A percentile compares a stretch with the other conserved stretches of the same genome.
phyloP scores from a whole-genome alignment of 192 early-diverging fungal genomes.

The Dissophora globulifera region DNA sequence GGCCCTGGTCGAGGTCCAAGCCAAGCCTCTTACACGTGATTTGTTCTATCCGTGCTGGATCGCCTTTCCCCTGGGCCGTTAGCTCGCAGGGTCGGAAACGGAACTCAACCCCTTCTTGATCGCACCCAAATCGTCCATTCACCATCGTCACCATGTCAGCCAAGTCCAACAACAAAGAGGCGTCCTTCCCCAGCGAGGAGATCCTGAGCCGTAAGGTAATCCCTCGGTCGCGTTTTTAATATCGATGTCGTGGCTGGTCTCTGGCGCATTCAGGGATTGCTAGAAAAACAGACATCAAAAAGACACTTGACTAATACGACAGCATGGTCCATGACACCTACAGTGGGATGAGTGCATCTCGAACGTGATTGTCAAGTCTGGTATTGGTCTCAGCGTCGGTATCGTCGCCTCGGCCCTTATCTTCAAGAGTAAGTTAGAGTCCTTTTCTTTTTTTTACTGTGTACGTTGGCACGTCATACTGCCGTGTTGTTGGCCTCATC shows the following conservation, averaged over 20 bases:
- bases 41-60: too few relatives aligned
- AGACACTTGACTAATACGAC: too few relatives aligned
- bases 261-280: too few relatives aligned
- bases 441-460: too few relatives aligned
- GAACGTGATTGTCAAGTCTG: slow-evolving; percentile 84
- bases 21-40: too few relatives aligned
- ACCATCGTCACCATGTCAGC: background rate
- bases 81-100: too few relatives aligned
- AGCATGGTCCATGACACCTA: background rate
- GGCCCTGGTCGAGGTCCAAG: too few relatives aligned
- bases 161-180: slow-evolving; percentile 25
- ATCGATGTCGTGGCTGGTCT: too few relatives aligned
- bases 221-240: too few relatives aligned
- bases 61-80: too few relatives aligned
- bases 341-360: slow-evolving; percentile 90
- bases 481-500: background rate
- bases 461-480: too few relatives aligned
- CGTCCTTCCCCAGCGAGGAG: slow-evolving; percentile 64
- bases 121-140: background rate
- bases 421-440: slow-evolving; percentile 80
- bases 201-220: slow-evolving; percentile 47
- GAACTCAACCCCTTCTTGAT: background rate
- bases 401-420: slow-evolving; percentile 87
- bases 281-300: too few relatives aligned
- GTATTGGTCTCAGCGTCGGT: slow-evolving; percentile 84